Conservation (phyloP, 768 basidiomycete genomes). For the Boletus sp. region DNA sequence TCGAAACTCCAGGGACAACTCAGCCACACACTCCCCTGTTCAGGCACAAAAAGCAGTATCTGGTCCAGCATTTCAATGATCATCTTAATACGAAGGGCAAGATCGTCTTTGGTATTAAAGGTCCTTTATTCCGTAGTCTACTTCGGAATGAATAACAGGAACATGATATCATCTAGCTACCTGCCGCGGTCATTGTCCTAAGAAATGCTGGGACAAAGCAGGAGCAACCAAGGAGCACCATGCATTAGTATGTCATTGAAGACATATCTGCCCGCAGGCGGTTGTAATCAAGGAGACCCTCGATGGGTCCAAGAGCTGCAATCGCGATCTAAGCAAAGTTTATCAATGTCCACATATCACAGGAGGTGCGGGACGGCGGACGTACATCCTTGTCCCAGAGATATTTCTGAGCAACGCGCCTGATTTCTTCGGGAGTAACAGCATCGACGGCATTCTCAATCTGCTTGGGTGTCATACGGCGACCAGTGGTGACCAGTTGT, state of each 20-base stretch:
- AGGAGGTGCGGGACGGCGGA: slow-evolving; percentile 25
- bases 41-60: not conserved
- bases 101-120: slow-evolving; percentile 6
- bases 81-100: not conserved
- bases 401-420: slow-evolving; percentile 93
- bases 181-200: not conserved
- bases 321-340: slow-evolving; percentile 60
- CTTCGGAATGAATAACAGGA: slow-evolving; percentile 18
- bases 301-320: slow-evolving; percentile 85
- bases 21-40: not conserved
- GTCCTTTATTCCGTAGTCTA: slow-evolving; percentile 20
- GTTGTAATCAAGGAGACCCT: slow-evolving; percentile 94
- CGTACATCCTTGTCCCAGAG: slow-evolving; percentile 92
- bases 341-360: slow-evolving; percentile 1
- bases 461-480: slow-evolving; percentile 85
- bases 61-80: not conserved
- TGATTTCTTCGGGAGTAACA: slow-evolving; percentile 84
- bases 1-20: too few species aligned
- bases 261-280: slow-evolving; percentile 83
- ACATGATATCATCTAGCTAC: slow-evolving; percentile 22
- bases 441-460: slow-evolving; percentile 91
- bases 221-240: not conserved
- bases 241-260: slow-evolving; percentile 62
- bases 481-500: slow-evolving; percentile 92
- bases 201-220: not conserved